A percentile compares a stretch with the other conserved stretches of the same genome.
These are phyloP conservation scores for Emericellopsis atlantica DNA, from an alignment of 2,329 filamentous ascomycete genomes.

Conservation along the genomic window DNA sequence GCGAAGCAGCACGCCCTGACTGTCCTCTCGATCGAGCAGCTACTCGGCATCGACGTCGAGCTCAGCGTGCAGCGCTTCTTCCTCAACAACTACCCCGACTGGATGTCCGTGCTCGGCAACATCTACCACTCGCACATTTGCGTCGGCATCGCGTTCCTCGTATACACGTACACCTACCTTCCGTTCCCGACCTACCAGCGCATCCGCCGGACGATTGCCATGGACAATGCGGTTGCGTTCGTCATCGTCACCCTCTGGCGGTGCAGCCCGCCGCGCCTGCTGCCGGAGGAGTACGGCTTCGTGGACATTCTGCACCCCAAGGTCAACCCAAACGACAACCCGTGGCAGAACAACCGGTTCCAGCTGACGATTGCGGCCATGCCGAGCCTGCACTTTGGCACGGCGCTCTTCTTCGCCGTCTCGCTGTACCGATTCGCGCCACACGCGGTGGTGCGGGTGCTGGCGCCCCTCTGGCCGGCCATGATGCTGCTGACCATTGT, in stretches of 20 bases:
- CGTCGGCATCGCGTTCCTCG: constrained; percentile 29
- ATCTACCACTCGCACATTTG: constrained; percentile 34
- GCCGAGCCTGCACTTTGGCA: constrained; percentile 34
- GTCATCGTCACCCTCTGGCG: constrained; percentile 31
- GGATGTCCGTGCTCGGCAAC: constrained; percentile 24
- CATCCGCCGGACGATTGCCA: constrained; percentile 32
- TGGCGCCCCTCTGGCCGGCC: constrained; percentile 28
- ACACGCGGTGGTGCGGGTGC: constrained; percentile 17
- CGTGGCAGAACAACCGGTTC: constrained; percentile 31
- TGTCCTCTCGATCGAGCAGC: constrained; percentile 23
- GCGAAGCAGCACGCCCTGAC: constrained; percentile 25
- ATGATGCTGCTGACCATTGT: constrained; percentile 27
- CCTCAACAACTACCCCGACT: constrained; percentile 17
- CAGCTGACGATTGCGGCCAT: constrained; percentile 35
- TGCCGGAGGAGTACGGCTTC: constrained; percentile 31
- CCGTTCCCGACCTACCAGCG: constrained; percentile 22
- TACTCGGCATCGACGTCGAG: constrained; percentile 25
- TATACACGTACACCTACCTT: constrained; percentile 32
- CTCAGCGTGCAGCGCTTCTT: constrained; percentile 23
- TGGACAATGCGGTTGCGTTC: constrained; percentile 34
- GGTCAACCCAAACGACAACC: constrained; percentile 8
- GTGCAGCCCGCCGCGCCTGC: constrained; percentile 33
- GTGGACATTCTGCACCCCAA: constrained; percentile 28
- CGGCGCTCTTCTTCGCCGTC: constrained; percentile 20
- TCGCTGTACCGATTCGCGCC: constrained; percentile 24